A percentile compares a stretch with the other conserved stretches of the same genome.
Evolutionary conservation across 2,329 filamentous ascomycete genomes (phyloP).

Genomic region (Penicillium olsonii): DNA sequence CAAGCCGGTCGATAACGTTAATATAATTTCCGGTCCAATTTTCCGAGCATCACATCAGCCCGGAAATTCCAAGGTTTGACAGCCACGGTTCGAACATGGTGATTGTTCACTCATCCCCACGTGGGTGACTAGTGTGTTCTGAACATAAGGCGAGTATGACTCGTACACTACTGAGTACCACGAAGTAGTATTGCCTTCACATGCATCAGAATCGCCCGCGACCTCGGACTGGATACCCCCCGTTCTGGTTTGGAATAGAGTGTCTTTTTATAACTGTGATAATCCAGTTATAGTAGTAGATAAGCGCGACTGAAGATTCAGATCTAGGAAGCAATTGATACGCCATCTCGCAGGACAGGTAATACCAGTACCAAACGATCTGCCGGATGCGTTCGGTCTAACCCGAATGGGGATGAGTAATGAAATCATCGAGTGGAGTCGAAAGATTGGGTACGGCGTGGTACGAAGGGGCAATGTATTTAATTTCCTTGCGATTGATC

Average conservation of each 20-base stretch:
- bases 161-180: too few species aligned
- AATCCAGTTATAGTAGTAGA: background rate
- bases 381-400: slow-evolving; percentile 15
- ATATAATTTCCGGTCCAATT: background rate
- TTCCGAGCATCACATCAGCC: too few species aligned
- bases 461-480: background rate
- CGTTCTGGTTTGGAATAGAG: too few species aligned
- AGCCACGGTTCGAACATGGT: background rate
- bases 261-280: too few species aligned
- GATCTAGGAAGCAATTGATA: slow-evolving; percentile 8
- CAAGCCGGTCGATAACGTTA: background rate
- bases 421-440: slow-evolving; percentile 24
- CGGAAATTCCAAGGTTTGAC: too few species aligned
- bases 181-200: too few species aligned
- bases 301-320: slow-evolving; percentile 14
- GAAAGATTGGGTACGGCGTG: background rate
- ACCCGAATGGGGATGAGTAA: slow-evolving; percentile 3
- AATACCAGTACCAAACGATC: slow-evolving; percentile 13
- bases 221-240: too few species aligned
- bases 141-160: background rate
- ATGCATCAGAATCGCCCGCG: too few species aligned
- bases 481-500: too few species aligned
- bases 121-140: slow-evolving; percentile 9
- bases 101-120: slow-evolving; percentile 12
- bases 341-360: background rate